Evolutionary conservation across 2,329 filamentous ascomycete genomes (phyloP).

Genomic region (Fusarium redolens): DNA sequence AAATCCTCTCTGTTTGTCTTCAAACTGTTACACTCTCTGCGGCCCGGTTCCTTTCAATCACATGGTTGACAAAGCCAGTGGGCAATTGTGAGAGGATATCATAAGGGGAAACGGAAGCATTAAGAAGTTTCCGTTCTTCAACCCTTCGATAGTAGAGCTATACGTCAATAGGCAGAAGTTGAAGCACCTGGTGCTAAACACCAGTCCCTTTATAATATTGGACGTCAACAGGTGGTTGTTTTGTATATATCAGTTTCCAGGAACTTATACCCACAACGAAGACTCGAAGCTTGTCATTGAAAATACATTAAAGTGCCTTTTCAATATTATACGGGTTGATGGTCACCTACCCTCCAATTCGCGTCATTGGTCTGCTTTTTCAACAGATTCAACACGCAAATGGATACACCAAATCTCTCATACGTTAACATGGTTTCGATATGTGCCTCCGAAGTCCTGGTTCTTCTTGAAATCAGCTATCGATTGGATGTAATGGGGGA

Average conservation of each 20-base stretch:
- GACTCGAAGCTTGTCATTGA: background rate
- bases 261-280: background rate
- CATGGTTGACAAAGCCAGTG: too few relatives aligned
- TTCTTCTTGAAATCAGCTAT: background rate
- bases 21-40: too few relatives aligned
- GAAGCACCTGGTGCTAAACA: background rate
- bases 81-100: background rate
- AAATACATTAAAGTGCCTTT: background rate
- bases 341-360: too few relatives aligned
- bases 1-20: background rate
- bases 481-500: background rate
- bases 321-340: too few relatives aligned
- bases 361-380: background rate
- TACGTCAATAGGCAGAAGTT: background rate
- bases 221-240: background rate
- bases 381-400: background rate
- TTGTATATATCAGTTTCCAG: background rate
- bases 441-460: too few relatives aligned
- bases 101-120: background rate
- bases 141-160: background rate
- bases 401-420: background rate
- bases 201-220: background rate
- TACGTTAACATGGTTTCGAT: background rate
- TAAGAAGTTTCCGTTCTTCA: background rate
- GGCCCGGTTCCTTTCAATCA: background rate